phyloP scores from a whole-genome alignment of 202 grass and related monocot genomes.

The Brachypodium distachyon region DNA sequence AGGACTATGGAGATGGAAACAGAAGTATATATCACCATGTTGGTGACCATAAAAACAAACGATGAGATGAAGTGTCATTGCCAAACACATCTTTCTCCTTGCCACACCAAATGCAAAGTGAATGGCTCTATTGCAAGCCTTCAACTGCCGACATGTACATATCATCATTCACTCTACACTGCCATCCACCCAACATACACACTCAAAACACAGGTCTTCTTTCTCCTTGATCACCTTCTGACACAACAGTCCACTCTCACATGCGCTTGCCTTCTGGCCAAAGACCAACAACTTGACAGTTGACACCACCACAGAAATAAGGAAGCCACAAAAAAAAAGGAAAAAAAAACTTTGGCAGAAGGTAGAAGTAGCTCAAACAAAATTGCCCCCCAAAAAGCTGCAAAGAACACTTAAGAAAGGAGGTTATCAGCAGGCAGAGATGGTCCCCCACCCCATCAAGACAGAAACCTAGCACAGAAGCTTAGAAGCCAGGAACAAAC shows the following conservation, averaged over 20 bases:
- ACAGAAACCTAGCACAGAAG: conserved; percentile 30
- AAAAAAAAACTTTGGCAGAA: conserved; percentile 27
- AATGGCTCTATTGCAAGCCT: conserved; percentile 19
- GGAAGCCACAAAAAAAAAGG: not conserved
- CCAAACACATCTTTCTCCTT: not conserved
- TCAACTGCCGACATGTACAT: conserved; percentile 31
- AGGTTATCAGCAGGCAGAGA: conserved; percentile 16
- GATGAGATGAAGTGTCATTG: conserved; percentile 31
- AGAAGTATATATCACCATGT: not conserved
- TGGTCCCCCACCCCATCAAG: not conserved
- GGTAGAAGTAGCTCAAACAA: conserved; percentile 30
- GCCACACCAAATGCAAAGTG: not conserved
- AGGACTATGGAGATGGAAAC: not conserved
- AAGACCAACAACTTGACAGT: conserved; percentile 17
- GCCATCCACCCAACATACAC: conserved; percentile 20
- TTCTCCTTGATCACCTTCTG: conserved; percentile 27
- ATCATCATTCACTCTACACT: conserved; percentile 32
- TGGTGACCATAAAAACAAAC: conserved; percentile 24
- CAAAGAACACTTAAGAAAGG: conserved; percentile 35
- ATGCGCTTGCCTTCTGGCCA: conserved; percentile 33
- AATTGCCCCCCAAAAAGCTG: conserved; percentile 26
- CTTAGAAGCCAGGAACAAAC: conserved; percentile 18
- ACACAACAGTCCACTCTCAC: conserved; percentile 35
- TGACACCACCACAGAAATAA: not conserved
- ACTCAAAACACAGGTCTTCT: conserved; percentile 10